Evolutionary conservation across 148 eudicot genomes (phyloP), one percentile per base, ranked within the genome.

Genomic region (Rhododendron ovatum): DNA sequence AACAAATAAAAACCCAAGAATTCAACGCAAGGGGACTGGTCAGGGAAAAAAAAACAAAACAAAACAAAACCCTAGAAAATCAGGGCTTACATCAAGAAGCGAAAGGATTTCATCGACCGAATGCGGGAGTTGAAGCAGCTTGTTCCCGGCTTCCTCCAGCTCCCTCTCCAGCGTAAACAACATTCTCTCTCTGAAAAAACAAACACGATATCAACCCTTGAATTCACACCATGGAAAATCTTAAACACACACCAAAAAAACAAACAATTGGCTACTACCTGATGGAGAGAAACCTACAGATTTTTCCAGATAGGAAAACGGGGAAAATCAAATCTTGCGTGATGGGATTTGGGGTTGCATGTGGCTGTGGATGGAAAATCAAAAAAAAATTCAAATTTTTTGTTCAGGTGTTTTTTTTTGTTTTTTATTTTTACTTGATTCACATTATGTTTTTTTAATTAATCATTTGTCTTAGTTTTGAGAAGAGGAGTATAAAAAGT

Each of bases 81-180:
- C 33, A 69, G 87, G 81, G 85, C 95, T 91, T 90, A 95, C 98
- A 57, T 91, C 93, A 77, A 95, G 98, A 67, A 92, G 84, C 69
- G 86, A 47, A 17, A 95, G 92, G 74, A 94, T 90, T 78, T 92
- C 90, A 78, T 91, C 84, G n/a, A 85, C 86, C 7, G 94, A 86
- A 35, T 91, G 57, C 1, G 94, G 93, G 50, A 89, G 92, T 55
- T 89, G 87, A 33, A 89, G 87, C 63, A 95, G 94, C 74, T 84
- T 86, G 13, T 90, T 90, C 79, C 98, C 98, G 84, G 87, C 91
- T 47, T 88, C 93, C 55, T 51, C 81, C 7, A 95, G 91, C 89
- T 89, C 85, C 17, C 89, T 84, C 51, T 92, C 96, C 10, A 94
- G 88, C n/a, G 76, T 20, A 12, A 67, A 18, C 85, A 88, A 84